These are phyloP conservation scores for Carex kokanica DNA, from an alignment of 176 grass and related monocot species.

Conservation along the genomic window DNA sequence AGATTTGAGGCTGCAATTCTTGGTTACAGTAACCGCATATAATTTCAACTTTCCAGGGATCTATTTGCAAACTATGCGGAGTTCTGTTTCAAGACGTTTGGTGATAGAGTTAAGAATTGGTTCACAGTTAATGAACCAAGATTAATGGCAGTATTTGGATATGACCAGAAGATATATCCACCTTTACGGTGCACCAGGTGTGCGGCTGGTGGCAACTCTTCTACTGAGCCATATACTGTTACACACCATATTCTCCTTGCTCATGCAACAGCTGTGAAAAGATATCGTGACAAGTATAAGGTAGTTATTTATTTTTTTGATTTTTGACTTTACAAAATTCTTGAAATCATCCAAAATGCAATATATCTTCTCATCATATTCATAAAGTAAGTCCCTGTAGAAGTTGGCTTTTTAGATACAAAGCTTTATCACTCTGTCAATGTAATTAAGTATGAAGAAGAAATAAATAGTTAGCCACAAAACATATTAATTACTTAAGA, in stretches of 20 bases:
- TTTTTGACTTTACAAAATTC: not conserved
- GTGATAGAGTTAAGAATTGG: constrained; percentile 77
- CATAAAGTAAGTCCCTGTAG: not conserved
- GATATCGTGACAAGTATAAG: constrained; percentile 63
- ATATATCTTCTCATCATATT: not conserved
- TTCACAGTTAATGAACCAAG: constrained; percentile 74
- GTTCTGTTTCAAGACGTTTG: constrained; percentile 67
- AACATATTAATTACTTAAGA: not conserved
- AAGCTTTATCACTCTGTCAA: not conserved
- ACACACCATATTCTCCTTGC: constrained; percentile 65
- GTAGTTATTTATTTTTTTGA: constrained; percentile 37
- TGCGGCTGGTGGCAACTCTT: constrained; percentile 50
- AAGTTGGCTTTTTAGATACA: not conserved
- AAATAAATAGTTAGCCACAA: constrained; percentile 1
- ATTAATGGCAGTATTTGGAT: constrained; percentile 51
- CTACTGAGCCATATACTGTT: constrained; percentile 62
- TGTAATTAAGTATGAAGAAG: not conserved
- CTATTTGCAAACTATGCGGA: constrained; percentile 59
- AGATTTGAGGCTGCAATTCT: not conserved
- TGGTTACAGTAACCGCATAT: not conserved
- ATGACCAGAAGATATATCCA: constrained; percentile 40
- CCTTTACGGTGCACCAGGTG: constrained; percentile 49
- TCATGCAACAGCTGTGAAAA: constrained; percentile 61
- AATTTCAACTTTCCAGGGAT: constrained; percentile 39
- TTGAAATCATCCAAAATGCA: not conserved